These are phyloP conservation scores for Chlorella sorokiniana DNA, from an alignment of 139 green algal genomes.

Conservation along the genomic window DNA sequence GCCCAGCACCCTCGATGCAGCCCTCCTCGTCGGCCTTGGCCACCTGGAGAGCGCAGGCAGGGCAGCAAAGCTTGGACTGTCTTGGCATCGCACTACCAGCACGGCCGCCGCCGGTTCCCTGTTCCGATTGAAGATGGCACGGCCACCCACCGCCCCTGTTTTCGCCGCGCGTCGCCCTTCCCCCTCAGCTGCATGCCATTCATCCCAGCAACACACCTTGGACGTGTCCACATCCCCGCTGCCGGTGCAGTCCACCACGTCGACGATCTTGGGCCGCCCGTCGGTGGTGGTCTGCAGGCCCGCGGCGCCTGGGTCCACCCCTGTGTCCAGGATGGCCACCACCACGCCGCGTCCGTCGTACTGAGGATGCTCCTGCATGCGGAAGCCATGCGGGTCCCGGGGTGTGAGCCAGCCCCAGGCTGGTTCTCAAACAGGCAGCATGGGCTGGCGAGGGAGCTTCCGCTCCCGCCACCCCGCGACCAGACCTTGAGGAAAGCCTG, in stretches of 20 bases:
- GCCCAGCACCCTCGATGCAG: slow-evolving; percentile 63
- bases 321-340: slow-evolving; percentile 91
- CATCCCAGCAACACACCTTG: slow-evolving; percentile 28
- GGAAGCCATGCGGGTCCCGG: too few relatives aligned
- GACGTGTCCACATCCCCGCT: slow-evolving; percentile 87
- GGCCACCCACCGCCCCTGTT: neutral
- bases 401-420: neutral
- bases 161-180: too few relatives aligned
- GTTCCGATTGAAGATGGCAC: too few relatives aligned
- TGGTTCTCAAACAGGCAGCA: neutral
- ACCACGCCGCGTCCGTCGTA: slow-evolving; percentile 83
- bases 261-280: slow-evolving; percentile 80
- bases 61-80: neutral
- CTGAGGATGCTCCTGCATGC: slow-evolving; percentile 64
- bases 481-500: slow-evolving; percentile 62
- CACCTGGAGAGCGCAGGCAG: slow-evolving; percentile 30
- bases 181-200: too few relatives aligned
- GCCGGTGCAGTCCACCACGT: slow-evolving; percentile 84
- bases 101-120: too few relatives aligned
- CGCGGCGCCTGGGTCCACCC: slow-evolving; percentile 72
- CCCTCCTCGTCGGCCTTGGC: slow-evolving; percentile 68
- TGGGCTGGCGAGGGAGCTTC: neutral
- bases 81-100: too few relatives aligned
- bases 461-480: too few relatives aligned
- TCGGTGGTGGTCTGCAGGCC: slow-evolving; percentile 82